A percentile compares a stretch with the other conserved stretches of the same genome.
Conservation (phyloP, 2,329 filamentous ascomycete species). For the Trichoderma afroharzianum region DNA sequence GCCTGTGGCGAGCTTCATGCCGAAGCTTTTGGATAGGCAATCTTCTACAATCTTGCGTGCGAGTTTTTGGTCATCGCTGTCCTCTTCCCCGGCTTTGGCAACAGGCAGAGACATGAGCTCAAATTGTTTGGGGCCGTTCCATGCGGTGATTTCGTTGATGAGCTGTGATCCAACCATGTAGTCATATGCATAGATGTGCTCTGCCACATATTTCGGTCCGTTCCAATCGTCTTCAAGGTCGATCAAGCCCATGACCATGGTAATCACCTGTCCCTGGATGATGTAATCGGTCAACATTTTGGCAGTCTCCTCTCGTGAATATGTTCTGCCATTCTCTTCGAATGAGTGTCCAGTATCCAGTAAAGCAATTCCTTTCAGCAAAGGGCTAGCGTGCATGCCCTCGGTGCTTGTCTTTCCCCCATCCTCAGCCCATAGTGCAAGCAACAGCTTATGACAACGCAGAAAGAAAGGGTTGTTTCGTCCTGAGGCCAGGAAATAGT, state of each 20-base stretch:
- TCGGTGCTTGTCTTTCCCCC: constrained; percentile 46
- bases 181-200: constrained; percentile 49
- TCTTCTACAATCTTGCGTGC: constrained; percentile 50
- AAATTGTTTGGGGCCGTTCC: constrained; percentile 48
- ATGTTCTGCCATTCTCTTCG: constrained; percentile 26
- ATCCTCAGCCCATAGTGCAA: constrained; percentile 46
- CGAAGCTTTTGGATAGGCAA: constrained; percentile 48
- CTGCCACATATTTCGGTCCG: constrained; percentile 47
- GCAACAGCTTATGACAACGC: constrained; percentile 45
- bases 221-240: constrained; percentile 51
- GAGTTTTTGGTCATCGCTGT: constrained; percentile 40
- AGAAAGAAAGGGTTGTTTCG: constrained; percentile 44
- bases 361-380: constrained; percentile 44
- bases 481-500: constrained; percentile 46
- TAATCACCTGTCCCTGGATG: constrained; percentile 52
- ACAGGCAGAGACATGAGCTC: constrained; percentile 41
- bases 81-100: constrained; percentile 34
- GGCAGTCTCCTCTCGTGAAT: constrained; percentile 37
- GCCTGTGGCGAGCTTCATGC: constrained; percentile 54
- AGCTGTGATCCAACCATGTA: constrained; percentile 49
- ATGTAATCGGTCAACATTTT: constrained; percentile 53
- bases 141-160: constrained; percentile 50
- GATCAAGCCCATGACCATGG: constrained; percentile 48
- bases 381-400: constrained; percentile 45
- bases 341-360: constrained; percentile 25